Percentiles rank a stretch among this genome's conserved stretches.
These are phyloP conservation scores for Papiliotrema nemorosa DNA, from an alignment of 1,284 basidiomycete genomes.

Conservation along the genomic window DNA sequence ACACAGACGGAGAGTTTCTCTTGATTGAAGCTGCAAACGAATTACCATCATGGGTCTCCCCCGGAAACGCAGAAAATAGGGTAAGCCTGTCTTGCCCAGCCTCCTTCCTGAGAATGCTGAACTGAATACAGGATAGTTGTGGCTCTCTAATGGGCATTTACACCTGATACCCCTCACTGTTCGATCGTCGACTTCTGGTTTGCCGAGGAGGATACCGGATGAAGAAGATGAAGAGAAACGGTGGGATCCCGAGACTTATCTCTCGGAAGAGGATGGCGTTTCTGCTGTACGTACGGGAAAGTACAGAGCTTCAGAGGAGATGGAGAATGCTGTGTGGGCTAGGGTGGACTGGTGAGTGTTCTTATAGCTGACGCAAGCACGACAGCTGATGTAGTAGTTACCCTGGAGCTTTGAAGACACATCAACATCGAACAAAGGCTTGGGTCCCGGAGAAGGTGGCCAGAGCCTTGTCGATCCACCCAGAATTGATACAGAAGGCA, in stretches of 20 bases:
- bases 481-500: conserved; percentile 75
- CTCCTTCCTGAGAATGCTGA: conserved; percentile 6
- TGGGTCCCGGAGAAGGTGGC: conserved; percentile 77
- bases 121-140: conserved; percentile 63
- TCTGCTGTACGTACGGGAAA: conserved; percentile 53
- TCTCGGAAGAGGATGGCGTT: conserved; percentile 65
- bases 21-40: conserved; percentile 93
- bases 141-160: conserved; percentile 76
- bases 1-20: conserved; percentile 93
- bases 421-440: conserved; percentile 74
- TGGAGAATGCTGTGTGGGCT: conserved; percentile 64
- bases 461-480: conserved; percentile 62
- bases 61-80: conserved; percentile 84
- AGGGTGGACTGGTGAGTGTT: conserved; percentile 61
- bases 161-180: conserved; percentile 80
- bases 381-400: too few species aligned
- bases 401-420: conserved; percentile 63
- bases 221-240: conserved; percentile 51
- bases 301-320: conserved; percentile 55
- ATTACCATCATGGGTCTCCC: conserved; percentile 86
- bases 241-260: conserved; percentile 56
- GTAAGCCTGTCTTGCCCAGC: conserved; percentile 55
- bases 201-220: conserved; percentile 55
- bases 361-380: conserved; percentile 7
- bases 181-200: conserved; percentile 61